phyloP scores from a whole-genome alignment of 1,139 yeast genomes.

The Kodamaea suecica region DNA sequence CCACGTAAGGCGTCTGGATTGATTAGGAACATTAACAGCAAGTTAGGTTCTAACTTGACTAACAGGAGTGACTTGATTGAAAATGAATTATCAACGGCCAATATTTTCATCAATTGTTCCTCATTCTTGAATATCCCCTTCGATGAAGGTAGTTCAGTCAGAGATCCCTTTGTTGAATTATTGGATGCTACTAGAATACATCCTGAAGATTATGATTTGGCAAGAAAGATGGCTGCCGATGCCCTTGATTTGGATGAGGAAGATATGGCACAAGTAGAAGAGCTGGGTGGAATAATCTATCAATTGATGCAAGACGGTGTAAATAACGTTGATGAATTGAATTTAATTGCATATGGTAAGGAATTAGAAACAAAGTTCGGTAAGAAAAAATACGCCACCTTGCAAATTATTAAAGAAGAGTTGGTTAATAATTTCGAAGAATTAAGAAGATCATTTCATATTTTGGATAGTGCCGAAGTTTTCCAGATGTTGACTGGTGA shows the following conservation, averaged over 20 bases:
- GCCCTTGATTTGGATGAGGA: constrained; percentile 96
- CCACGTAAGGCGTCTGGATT: constrained; percentile 92
- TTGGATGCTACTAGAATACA: constrained; percentile 95
- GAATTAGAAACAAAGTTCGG: constrained; percentile 77
- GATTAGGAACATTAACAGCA: constrained; percentile 74
- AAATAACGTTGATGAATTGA: constrained; percentile 82
- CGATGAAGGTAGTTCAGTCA: constrained; percentile 46
- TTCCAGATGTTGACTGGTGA: constrained; percentile 93
- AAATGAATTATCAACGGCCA: constrained; percentile 72
- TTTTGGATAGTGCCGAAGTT: constrained; percentile 66
- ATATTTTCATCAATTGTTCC: constrained; percentile 86
- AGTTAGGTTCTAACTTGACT: constrained; percentile 60
- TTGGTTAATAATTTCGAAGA: constrained; percentile 85
- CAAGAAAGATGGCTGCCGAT: constrained; percentile 96
- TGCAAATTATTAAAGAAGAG: constrained; percentile 86
- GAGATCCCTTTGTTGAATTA: constrained; percentile 66
- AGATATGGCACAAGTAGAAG: constrained; percentile 77
- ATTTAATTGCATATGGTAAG: constrained; percentile 90
- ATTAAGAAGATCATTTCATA: constrained; percentile 67
- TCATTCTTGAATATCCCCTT: constrained; percentile 83
- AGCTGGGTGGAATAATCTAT: constrained; percentile 78
- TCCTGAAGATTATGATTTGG: constrained; percentile 95
- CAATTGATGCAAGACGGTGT: constrained; percentile 79
- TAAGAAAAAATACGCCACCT: constrained; percentile 75
- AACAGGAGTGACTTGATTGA: constrained; percentile 79